Percentiles rank a stretch among this genome's conserved stretches.
These are phyloP conservation scores for Kazachstania viticola DNA, from an alignment of 805 yeast genomes.

Conservation along the genomic window DNA sequence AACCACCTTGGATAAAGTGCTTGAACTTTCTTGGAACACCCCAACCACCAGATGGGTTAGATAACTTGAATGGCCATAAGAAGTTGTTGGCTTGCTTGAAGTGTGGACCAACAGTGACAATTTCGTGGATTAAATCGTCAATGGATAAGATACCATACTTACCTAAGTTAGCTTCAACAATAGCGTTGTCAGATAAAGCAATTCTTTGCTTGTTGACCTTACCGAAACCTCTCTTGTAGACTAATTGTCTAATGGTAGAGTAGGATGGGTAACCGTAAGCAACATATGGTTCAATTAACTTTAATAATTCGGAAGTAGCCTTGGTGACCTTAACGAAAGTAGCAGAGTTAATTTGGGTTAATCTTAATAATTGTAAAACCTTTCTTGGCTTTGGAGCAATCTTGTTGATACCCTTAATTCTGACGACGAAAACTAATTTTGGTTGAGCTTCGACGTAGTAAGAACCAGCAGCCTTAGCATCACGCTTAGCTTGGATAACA, in stretches of 20 bases:
- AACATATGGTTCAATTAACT: constrained; percentile 91
- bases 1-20: constrained; percentile 96
- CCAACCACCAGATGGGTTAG: constrained; percentile 97
- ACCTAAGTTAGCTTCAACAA: constrained; percentile 82
- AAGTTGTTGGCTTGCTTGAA: constrained; percentile 98
- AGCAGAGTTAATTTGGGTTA: constrained; percentile 90
- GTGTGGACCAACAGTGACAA: constrained; percentile 94
- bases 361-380: constrained; percentile 88
- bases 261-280: constrained; percentile 96
- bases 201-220: constrained; percentile 94
- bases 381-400: constrained; percentile 99
- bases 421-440: constrained; percentile 88
- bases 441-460: constrained; percentile 93
- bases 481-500: constrained; percentile 76
- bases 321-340: constrained; percentile 90
- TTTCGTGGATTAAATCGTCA: constrained; percentile 94
- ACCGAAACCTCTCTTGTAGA: constrained; percentile 98
- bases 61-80: constrained; percentile 95
- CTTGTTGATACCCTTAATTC: constrained; percentile 99
- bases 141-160: constrained; percentile 84
- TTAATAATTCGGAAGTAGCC: constrained; percentile 87
- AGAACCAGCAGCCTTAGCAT: constrained; percentile 87
- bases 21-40: constrained; percentile 93
- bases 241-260: constrained; percentile 81
- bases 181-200: constrained; percentile 75